phyloP scores from a whole-genome alignment of 768 basidiomycete genomes.

The Suillus clintonianus region DNA sequence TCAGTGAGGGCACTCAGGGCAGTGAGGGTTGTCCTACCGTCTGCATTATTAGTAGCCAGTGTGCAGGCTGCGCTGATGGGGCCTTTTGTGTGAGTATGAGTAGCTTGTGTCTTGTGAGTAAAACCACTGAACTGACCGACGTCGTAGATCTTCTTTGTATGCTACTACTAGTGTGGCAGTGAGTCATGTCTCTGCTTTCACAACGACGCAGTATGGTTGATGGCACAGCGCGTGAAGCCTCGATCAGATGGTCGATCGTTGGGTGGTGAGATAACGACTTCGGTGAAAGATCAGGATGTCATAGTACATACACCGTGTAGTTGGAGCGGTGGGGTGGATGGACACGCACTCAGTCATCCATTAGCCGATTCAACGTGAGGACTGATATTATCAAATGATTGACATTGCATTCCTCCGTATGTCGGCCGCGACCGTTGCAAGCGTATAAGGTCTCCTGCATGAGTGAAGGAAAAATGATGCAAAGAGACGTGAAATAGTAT shows the following conservation, averaged over 20 bases:
- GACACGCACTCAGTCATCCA: no score
- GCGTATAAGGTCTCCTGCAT: no score
- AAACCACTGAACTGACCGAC: background rate
- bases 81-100: background rate
- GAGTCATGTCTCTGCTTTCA: background rate
- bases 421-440: no score
- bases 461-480: no score
- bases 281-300: no score
- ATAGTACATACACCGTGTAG: no score
- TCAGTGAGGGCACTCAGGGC: no score
- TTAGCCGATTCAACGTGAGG: no score
- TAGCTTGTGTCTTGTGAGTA: background rate
- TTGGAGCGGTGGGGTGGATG: no score
- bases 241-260: background rate
- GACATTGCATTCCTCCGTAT: no score
- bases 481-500: no score
- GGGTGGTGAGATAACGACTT: background rate
- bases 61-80: background rate
- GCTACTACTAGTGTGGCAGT: background rate
- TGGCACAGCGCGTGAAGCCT: background rate
- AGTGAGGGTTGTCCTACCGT: background rate
- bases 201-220: background rate
- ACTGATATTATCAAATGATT: no score
- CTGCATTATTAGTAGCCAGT: background rate
- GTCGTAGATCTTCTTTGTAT: background rate